Evolutionary conservation across 345 rosid species (phyloP), one percentile per base, ranked within the genome.

Genomic region (Leavenworthia alabamica): DNA sequence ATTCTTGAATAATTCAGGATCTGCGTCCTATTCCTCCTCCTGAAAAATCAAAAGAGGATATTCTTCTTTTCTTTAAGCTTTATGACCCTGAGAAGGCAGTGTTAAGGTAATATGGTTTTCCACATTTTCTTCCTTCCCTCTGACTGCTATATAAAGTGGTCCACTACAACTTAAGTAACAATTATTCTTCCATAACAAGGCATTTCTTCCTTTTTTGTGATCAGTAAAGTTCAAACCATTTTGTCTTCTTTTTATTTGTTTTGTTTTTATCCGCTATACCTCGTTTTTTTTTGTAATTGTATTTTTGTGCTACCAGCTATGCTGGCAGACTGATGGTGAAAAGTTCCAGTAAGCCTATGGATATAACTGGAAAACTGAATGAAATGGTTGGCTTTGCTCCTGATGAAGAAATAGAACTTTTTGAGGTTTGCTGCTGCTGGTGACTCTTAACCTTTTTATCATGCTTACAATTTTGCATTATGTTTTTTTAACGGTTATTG

Each of bases 311-410:
- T 32, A 48, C 54, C 54, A 71, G 98, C 66, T 92, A 79, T 71
- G 79, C 78, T 63, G 98, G 96, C 49, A 81, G 93, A 73, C 85
- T 92, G 40, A 83, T 89, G 69, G 92, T 91, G 66, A 88, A 85
- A 81, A 75, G 83, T 72, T 68, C 78, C 64, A 77, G 87, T 28
- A 89, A 84, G 81, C 90, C 96, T 16, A 71, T 73, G 51, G 98
- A 92, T 75, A 80, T 83, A 67, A 59, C 86, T 66, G 60, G 76
- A 59, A 82, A 80, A 64, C 72, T 92, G 56, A 89, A 89, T 77
- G 86, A 85, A 77, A 80, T 91, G 95, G 95, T 88, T 74, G 96
- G 93, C 17, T 91, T 83, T 77, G 74, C 79, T 57, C 84, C 92
- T 56, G 96, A 86, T 66, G 90, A 91, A 74, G 87, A 84, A 61